phyloP scores from a whole-genome alignment of 1,284 basidiomycete species.

The Pyrrhoderma lamaoense region DNA sequence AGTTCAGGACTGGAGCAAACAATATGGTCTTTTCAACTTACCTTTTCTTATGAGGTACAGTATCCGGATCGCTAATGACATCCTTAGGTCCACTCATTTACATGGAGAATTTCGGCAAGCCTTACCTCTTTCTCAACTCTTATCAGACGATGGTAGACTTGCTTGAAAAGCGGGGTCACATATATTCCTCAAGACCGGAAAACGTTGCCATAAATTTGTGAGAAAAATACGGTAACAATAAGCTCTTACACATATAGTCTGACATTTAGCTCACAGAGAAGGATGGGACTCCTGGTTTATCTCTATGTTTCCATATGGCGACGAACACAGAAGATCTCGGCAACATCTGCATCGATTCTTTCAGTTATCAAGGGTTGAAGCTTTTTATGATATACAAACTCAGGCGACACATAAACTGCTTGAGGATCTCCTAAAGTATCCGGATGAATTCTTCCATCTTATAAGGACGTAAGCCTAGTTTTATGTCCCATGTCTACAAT shows the following conservation, averaged over 20 bases:
- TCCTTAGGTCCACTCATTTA: constrained; percentile 12
- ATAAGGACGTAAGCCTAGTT: constrained; percentile 1
- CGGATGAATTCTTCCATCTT: constrained; percentile 1
- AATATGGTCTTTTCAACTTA: constrained; percentile 15
- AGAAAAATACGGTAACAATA: too few species aligned
- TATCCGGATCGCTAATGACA: too few species aligned
- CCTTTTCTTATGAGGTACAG: background rate
- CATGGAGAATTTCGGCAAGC: constrained; percentile 5
- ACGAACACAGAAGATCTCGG: constrained; percentile 6
- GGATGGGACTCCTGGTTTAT: background rate
- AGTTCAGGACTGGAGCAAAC: constrained; percentile 18
- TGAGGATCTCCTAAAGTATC: constrained; percentile 1
- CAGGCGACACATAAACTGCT: constrained; percentile 10
- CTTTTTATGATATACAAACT: constrained; percentile 3
- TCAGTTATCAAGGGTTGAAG: background rate
- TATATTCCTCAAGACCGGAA: constrained; percentile 10
- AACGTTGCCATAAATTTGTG: background rate
- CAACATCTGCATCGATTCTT: constrained; percentile 11
- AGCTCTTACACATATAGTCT: too few species aligned
- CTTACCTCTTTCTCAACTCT: constrained; percentile 11
- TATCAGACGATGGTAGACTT: constrained; percentile 11
- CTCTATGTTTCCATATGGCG: constrained; percentile 9
- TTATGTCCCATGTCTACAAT: background rate
- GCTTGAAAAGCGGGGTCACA: constrained; percentile 10
- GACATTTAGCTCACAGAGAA: background rate